A percentile compares a stretch with the other conserved stretches of the same genome.
These are phyloP conservation scores for Paraconiothyrium brasiliense DNA, from an alignment of 2,329 filamentous ascomycete genomes.

Conservation along the genomic window DNA sequence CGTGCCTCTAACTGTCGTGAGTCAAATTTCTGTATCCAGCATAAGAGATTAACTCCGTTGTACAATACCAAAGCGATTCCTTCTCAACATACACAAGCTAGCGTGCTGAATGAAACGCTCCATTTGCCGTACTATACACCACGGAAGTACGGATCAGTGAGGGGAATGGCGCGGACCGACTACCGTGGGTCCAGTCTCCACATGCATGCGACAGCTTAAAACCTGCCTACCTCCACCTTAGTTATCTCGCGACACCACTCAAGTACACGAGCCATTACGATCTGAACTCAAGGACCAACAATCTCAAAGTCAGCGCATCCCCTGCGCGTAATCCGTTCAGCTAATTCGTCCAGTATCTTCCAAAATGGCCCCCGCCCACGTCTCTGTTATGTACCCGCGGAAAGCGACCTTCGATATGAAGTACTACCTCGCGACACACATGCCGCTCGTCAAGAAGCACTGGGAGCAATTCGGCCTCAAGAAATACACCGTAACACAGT, in stretches of 20 bases:
- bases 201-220: neutral
- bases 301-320: neutral
- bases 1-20: neutral
- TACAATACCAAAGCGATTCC: neutral
- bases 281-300: neutral
- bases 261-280: neutral
- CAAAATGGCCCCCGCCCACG: slow-evolving; percentile 20
- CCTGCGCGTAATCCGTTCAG: neutral
- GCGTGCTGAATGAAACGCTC: neutral
- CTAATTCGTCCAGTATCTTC: slow-evolving; percentile 20
- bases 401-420: slow-evolving; percentile 58
- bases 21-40: neutral
- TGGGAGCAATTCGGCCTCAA: slow-evolving; percentile 55
- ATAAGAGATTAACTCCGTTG: neutral
- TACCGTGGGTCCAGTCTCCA: neutral
- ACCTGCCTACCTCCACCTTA: neutral
- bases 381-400: slow-evolving; percentile 53
- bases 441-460: slow-evolving; percentile 54
- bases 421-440: slow-evolving; percentile 60
- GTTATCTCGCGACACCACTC: neutral
- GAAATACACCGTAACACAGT: slow-evolving; percentile 32
- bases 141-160: neutral
- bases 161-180: neutral
- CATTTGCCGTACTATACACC: neutral
- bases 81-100: neutral